Evolutionary conservation across 495 filamentous ascomycete species (phyloP), one percentile per base, ranked within the genome.

Genomic region (Trichocladium antarcticum): DNA sequence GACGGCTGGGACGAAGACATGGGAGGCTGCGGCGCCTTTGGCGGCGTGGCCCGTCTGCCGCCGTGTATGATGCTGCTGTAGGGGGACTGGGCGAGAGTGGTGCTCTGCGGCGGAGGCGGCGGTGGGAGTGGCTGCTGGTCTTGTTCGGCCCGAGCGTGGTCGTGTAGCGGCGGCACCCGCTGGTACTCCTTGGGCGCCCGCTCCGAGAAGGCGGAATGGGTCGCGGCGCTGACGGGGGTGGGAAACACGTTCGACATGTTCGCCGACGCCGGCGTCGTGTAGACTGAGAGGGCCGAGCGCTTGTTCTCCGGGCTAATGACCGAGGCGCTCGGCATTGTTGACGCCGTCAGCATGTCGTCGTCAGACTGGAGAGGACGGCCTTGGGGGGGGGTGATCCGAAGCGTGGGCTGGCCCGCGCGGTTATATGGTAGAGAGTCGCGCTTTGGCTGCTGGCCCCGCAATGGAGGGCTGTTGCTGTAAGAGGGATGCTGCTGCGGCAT

Each of bases 371-470:
- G 57, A 20, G 69, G 67, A 22, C 70, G 69, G 35, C 69, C 68
- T 49, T 77, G 73, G n/a, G 73, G 73, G 6, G 75, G 72, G 50
- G 77, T 75, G 54, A 79, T 75, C 22, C 75, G 66, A 28, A 79
- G 66, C 17, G 61, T 60, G 27, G 66, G 64, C 51, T 75, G 75
- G 27, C 72, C n/a, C n/a, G n/a, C 73, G 36, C 74, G 74, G 56
- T 76, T 76, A 42, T 71, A 68, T 37, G 68, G 66, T 9, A 73
- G 38, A 14, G 71, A 64, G 57, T 77, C 74, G 20, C 74, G 69
- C 58, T 74, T 70, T 36, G 54, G 19, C 37, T 41, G 54, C 31
- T 36, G 54, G 20, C 41, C 38, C n/a, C n/a, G n/a, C n/a, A n/a
- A n/a, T n/a, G n/a, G n/a, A n/a, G n/a, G n/a, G 53, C 29, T 63